phyloP scores from a whole-genome alignment of 805 yeast species.

The Ogataea salicorniae region DNA sequence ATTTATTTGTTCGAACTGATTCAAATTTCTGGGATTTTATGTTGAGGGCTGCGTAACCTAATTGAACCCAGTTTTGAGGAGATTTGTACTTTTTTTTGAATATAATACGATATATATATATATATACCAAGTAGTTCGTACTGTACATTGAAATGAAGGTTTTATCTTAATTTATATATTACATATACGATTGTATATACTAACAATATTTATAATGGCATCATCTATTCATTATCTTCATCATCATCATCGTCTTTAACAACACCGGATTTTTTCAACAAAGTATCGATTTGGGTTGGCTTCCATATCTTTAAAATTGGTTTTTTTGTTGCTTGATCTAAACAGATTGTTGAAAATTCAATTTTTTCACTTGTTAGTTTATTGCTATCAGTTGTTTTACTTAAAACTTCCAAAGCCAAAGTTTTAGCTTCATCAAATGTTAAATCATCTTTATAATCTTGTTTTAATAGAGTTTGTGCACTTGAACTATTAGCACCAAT shows the following conservation, averaged over 20 bases:
- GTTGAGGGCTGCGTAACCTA: no score
- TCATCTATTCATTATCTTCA: slow-evolving; percentile 12
- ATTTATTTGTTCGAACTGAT: no score
- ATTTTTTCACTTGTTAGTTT: slow-evolving; percentile 83
- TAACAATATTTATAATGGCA: neutral
- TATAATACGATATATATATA: no score
- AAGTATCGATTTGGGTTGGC: slow-evolving; percentile 67
- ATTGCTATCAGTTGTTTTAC: slow-evolving; percentile 90
- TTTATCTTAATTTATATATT: no score
- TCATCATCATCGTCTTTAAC: slow-evolving; percentile 54
- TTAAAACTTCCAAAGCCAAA: slow-evolving; percentile 83
- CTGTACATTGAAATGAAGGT: no score
- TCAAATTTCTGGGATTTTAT: no score
- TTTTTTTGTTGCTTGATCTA: slow-evolving; percentile 44
- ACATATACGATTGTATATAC: no score
- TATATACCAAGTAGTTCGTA: no score
- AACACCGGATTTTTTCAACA: slow-evolving; percentile 70
- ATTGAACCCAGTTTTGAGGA: no score
- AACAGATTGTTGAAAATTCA: slow-evolving; percentile 80
- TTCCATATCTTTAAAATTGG: slow-evolving; percentile 71
- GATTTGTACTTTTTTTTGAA: no score
- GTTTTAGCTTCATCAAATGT: slow-evolving; percentile 71
- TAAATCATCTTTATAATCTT: slow-evolving; percentile 85
- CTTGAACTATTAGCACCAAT: slow-evolving; percentile 96
- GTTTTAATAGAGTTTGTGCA: slow-evolving; percentile 92